Conservation (phyloP, 1,284 basidiomycete species). For the Leccinum solheimii region DNA sequence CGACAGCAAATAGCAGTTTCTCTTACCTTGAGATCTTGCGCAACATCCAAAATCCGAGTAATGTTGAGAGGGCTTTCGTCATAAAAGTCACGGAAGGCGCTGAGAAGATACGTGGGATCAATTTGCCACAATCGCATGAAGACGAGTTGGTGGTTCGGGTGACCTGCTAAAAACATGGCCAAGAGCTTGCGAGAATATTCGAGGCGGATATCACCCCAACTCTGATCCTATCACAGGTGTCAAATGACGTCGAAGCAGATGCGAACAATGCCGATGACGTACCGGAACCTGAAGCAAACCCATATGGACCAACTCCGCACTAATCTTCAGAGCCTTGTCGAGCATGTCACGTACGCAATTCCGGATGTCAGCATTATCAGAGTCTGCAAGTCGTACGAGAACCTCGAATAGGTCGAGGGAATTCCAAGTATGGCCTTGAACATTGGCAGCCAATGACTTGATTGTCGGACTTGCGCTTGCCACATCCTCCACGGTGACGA, state of each 20-base stretch:
- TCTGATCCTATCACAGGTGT: slow-evolving; percentile 54
- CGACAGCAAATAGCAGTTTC: slow-evolving; percentile 18
- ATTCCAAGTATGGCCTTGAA: slow-evolving; percentile 93
- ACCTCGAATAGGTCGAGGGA: slow-evolving; percentile 90
- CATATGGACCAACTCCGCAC: slow-evolving; percentile 93
- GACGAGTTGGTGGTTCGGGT: slow-evolving; percentile 93
- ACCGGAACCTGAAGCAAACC: slow-evolving; percentile 90
- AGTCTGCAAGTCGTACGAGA: slow-evolving; percentile 74
- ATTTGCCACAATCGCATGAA: slow-evolving; percentile 97
- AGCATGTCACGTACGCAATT: slow-evolving; percentile 84
- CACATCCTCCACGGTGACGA: slow-evolving; percentile 86
- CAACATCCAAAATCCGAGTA: slow-evolving; percentile 92
- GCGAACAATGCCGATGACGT: slow-evolving; percentile 2
- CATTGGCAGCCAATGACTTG: slow-evolving; percentile 79
- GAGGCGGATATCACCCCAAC: slow-evolving; percentile 84
- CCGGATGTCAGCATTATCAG: slow-evolving; percentile 69
- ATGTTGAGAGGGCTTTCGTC: slow-evolving; percentile 92
- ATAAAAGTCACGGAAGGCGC: slow-evolving; percentile 90
- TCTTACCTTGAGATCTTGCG: slow-evolving; percentile 86
- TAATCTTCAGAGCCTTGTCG: slow-evolving; percentile 89
- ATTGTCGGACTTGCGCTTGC: slow-evolving; percentile 83
- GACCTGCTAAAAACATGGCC: slow-evolving; percentile 88
- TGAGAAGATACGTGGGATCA: slow-evolving; percentile 81
- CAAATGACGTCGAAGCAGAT: not conserved
- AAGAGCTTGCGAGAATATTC: slow-evolving; percentile 88